Evolutionary conservation across 2,329 filamentous ascomycete genomes (phyloP).

Genomic region (Trichoderma sp.): DNA sequence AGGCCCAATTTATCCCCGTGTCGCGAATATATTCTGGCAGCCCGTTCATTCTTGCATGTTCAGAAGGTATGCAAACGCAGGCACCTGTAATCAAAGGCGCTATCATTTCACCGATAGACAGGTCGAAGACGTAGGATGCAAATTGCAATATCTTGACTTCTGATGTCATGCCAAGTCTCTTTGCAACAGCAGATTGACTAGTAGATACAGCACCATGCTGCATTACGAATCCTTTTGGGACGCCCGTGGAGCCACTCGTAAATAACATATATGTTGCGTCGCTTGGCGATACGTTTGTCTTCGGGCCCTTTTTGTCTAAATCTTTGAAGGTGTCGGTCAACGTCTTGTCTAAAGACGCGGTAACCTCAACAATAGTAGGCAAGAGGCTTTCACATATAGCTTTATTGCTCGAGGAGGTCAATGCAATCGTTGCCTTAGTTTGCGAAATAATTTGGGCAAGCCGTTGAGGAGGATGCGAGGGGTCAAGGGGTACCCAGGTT

Average conservation of each 20-base stretch:
- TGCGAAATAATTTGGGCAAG: background rate
- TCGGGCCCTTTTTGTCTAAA: background rate
- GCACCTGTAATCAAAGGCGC: slow-evolving; percentile 12
- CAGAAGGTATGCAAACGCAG: slow-evolving; percentile 21
- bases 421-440: background rate
- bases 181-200: slow-evolving; percentile 1
- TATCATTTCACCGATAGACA: slow-evolving; percentile 11
- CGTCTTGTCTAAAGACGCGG: background rate
- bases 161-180: background rate
- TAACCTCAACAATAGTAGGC: background rate
- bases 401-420: background rate
- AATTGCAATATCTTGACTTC: slow-evolving; percentile 17
- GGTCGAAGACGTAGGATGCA: slow-evolving; percentile 19
- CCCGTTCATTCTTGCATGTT: slow-evolving; percentile 16
- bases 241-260: slow-evolving; percentile 32
- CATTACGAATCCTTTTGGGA: slow-evolving; percentile 32
- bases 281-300: background rate
- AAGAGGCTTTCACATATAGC: background rate
- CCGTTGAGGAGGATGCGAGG: background rate
- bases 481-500: slow-evolving; percentile 12
- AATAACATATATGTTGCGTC: slow-evolving; percentile 31
- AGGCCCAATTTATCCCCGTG: slow-evolving; percentile 11
- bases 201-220: slow-evolving; percentile 24
- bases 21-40: background rate
- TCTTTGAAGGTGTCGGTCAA: background rate